A percentile compares a stretch with the other conserved stretches of the same genome.
Evolutionary conservation across 164 flowering plant genomes (phyloP).

Genomic region (Stephania yunnanensis): DNA sequence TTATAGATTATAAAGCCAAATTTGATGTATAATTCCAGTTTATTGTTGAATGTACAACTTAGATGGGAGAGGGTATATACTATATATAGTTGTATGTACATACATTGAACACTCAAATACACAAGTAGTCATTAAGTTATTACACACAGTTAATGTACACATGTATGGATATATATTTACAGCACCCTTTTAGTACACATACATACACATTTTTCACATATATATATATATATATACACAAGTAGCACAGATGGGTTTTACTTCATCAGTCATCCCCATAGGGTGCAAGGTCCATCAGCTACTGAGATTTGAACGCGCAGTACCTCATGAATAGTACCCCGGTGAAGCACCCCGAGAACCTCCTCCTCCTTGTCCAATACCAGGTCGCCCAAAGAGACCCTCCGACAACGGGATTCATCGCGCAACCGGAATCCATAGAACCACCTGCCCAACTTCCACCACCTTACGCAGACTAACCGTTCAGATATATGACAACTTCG

Average conservation of each 20-base stretch:
- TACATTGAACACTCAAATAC: too few species aligned
- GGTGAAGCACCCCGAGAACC: slow-evolving; percentile 58
- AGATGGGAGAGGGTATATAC: too few species aligned
- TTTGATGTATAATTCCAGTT: too few species aligned
- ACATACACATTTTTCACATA: neutral
- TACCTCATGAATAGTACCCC: slow-evolving; percentile 84
- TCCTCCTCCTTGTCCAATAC: slow-evolving; percentile 40
- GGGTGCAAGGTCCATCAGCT: slow-evolving; percentile 25
- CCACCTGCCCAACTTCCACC: slow-evolving; percentile 96
- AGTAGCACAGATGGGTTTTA: neutral
- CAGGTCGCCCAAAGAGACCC: slow-evolving; percentile 52
- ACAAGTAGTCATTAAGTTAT: neutral
- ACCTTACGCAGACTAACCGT: slow-evolving; percentile 60
- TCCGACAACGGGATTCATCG: slow-evolving; percentile 50
- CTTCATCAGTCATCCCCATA: slow-evolving; percentile 29
- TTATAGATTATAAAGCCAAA: too few species aligned
- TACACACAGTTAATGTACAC: neutral
- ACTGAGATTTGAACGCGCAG: slow-evolving; percentile 62
- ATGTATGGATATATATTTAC: neutral
- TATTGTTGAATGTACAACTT: too few species aligned
- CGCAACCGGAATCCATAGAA: slow-evolving; percentile 63
- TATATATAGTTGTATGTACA: too few species aligned
- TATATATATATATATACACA: neutral
- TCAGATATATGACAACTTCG: slow-evolving; percentile 42
- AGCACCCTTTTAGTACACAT: neutral